phyloP scores from a whole-genome alignment of 2,329 filamentous ascomycete species.

The Drechslerella dactyloides region DNA sequence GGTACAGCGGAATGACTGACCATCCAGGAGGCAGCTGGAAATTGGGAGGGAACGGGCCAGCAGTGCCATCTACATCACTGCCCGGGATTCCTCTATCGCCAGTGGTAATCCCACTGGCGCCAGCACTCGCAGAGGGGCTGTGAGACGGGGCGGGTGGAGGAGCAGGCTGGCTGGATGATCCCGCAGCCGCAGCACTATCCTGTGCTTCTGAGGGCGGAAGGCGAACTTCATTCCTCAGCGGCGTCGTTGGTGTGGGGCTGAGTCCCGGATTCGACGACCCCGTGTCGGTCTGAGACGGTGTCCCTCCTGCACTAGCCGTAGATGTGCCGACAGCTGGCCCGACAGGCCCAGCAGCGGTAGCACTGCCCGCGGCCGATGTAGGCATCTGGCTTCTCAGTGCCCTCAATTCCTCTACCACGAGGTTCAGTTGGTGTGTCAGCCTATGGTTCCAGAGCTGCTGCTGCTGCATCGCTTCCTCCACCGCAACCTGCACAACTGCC shows the following conservation, averaged over 20 bases:
- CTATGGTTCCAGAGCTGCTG: slow-evolving; percentile 22
- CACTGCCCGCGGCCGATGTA: background rate
- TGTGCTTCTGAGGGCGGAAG: background rate
- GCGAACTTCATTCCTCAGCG: background rate
- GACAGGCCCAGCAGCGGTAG: background rate
- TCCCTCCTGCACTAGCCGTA: background rate
- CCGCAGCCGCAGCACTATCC: background rate
- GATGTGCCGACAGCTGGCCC: background rate
- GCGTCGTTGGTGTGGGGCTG: background rate
- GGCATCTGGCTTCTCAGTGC: slow-evolving; percentile 5
- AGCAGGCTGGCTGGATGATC: background rate
- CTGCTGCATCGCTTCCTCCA: slow-evolving; percentile 22
- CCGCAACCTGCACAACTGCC: slow-evolving; percentile 9
- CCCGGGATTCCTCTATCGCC: background rate
- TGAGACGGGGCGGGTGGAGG: background rate
- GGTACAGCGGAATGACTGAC: slow-evolving; percentile 39
- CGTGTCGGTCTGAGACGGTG: background rate
- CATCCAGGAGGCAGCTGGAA: slow-evolving; percentile 47
- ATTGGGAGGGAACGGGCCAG: slow-evolving; percentile 18
- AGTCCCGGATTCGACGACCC: background rate
- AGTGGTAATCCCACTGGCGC: background rate
- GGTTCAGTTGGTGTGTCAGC: slow-evolving; percentile 16
- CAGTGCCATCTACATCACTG: background rate
- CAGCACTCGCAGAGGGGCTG: background rate
- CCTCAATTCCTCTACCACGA: slow-evolving; percentile 9